phyloP scores from a whole-genome alignment of 1,284 basidiomycete species.

The Ganoderma multipileum region DNA sequence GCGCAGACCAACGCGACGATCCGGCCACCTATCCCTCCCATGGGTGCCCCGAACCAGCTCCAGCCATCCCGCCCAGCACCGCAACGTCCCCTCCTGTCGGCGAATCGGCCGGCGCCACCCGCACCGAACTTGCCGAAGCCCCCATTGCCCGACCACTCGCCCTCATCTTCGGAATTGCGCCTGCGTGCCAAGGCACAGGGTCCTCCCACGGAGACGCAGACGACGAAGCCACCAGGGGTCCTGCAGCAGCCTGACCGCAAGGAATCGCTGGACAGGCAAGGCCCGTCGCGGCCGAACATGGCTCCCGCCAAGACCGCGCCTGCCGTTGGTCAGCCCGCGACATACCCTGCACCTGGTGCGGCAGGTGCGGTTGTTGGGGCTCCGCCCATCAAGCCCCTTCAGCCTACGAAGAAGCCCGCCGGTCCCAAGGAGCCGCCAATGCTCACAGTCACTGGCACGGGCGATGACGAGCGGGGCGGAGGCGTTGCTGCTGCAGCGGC shows the following conservation, averaged over 20 bases:
- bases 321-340: constrained; percentile 49
- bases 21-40: constrained; percentile 42
- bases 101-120: constrained; percentile 57
- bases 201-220: constrained; percentile 46
- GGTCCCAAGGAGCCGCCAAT: constrained; percentile 40
- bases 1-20: constrained; percentile 31
- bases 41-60: constrained; percentile 37
- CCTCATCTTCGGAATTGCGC: constrained; percentile 67
- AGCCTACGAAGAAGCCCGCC: constrained; percentile 70
- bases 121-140: constrained; percentile 45
- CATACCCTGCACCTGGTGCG: constrained; percentile 52
- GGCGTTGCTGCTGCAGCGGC: constrained; percentile 80
- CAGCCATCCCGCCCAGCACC: constrained; percentile 64
- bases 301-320: constrained; percentile 63
- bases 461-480: constrained; percentile 38
- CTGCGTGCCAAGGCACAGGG: constrained; percentile 65
- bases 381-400: constrained; percentile 77
- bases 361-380: constrained; percentile 60
- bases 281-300: constrained; percentile 46
- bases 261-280: constrained; percentile 49
- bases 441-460: constrained; percentile 48
- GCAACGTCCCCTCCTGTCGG: constrained; percentile 55
- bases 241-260: constrained; percentile 40
- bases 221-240: constrained; percentile 43
- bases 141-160: constrained; percentile 57